Percentiles rank a stretch among this genome's conserved stretches.
Evolutionary conservation across 148 eudicot species (phyloP).

Genomic region (Agrostemma githago): DNA sequence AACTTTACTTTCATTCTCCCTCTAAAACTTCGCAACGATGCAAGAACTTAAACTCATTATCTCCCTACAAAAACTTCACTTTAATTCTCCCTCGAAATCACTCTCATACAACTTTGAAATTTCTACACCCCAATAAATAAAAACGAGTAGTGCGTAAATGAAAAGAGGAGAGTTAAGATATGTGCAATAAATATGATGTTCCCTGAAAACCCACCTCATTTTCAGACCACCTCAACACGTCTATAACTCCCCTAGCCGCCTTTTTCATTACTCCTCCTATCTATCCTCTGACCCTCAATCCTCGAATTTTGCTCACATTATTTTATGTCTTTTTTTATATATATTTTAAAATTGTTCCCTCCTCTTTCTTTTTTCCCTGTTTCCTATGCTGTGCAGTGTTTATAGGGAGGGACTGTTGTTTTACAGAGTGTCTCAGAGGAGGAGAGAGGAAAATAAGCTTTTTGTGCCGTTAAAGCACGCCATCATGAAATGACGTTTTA

Average conservation of each 20-base stretch:
- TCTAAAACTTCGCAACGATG: too few relatives aligned
- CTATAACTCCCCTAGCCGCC: constrained; percentile 44
- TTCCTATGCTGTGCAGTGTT: background rate
- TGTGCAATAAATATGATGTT: constrained; percentile 30
- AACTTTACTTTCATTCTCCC: background rate
- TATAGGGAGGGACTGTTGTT: constrained; percentile 24
- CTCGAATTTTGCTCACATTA: background rate
- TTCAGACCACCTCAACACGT: constrained; percentile 19
- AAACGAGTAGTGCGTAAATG: background rate
- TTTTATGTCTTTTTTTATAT: background rate
- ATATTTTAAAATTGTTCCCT: background rate
- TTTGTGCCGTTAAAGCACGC: constrained; percentile 40
- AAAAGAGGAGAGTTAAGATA: background rate
- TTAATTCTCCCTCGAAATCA: background rate
- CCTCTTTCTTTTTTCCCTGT: background rate
- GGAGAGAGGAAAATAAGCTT: constrained; percentile 22
- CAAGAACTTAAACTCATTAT: constrained; percentile 1
- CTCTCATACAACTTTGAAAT: background rate
- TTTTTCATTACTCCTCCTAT: constrained; percentile 32
- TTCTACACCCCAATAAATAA: background rate
- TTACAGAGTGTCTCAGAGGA: constrained; percentile 34
- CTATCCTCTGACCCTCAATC: constrained; percentile 1
- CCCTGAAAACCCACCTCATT: constrained; percentile 28
- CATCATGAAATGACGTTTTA: constrained; percentile 16
- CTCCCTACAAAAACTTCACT: constrained; percentile 9